Evolutionary conservation across 2,329 filamentous ascomycete species (phyloP), one percentile per base, ranked within the genome.

Genomic region (Pseudogymnoascus sp.): DNA sequence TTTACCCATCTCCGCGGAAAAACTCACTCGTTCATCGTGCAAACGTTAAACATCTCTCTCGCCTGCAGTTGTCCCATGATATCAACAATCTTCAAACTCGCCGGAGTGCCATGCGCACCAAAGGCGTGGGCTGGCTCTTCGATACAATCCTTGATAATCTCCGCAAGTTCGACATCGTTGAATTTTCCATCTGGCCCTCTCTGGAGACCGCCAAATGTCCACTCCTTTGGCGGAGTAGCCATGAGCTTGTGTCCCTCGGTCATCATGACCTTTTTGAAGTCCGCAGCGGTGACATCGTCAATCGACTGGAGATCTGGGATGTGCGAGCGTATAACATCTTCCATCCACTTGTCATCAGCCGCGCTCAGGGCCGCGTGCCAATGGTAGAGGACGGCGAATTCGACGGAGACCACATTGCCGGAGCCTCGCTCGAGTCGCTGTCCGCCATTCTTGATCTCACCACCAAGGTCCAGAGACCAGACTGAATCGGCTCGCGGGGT

Each of bases 41-140:
- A 81, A n/a, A 80, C 77, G 64, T 80, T 78, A 73, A 80, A 82
- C 3, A 73, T 64, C 53, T 76, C 69, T 25, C 79, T 70, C 11
- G 78, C 78, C 65, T 81, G 79, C 12, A 77, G 65, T 62, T 79
- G 77, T 1, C 79, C 78, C 67, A 82, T 74, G 33, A 81, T 72
- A 63, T 81, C 79, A 31, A 82, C 75, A 14, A 77, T 72, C 60
- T 77, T 77, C 68, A 81, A 67, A 65, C 76, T 78, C 2, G 73
- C 73, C 0, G 80, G 79, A 2, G 79, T 77, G 10, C 78, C 75
- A 67, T 80, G 75, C 2, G 81, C 79, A 1, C 81, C 81, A 67
- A 82, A 83, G 0, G 79, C 78, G 66, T 80, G 78, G 0, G 78
- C 77, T 3, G 78, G 74, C 63, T 81, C 78, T 60, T 81, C 77